These are phyloP conservation scores for Metarhizium sp. DNA, from an alignment of 2,329 filamentous ascomycete species.

Conservation along the genomic window DNA sequence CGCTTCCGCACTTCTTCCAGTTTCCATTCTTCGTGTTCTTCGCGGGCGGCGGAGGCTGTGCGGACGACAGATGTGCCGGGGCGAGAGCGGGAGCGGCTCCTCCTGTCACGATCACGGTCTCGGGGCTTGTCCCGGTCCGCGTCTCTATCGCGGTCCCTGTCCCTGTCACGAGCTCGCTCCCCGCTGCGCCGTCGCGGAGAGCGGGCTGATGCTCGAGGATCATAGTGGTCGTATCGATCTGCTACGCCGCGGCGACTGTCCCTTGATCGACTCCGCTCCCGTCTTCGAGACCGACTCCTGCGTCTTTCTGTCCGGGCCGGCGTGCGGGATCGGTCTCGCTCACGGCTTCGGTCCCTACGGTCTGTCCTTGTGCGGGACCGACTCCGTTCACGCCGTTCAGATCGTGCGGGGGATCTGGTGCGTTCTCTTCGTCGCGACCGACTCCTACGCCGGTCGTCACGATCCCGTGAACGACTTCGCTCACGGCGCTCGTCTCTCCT, in stretches of 20 bases:
- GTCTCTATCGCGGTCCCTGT: conserved; percentile 12
- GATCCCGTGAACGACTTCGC: conserved; percentile 24
- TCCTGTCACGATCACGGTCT: conserved; percentile 15
- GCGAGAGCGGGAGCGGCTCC: conserved; percentile 35
- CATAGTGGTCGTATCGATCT: conserved; percentile 10
- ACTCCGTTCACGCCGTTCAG: conserved; percentile 21
- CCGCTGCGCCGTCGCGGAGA: conserved; percentile 18
- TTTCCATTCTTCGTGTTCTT: conserved; percentile 48
- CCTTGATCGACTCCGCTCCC: conserved; percentile 13
- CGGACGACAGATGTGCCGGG: conserved; percentile 25
- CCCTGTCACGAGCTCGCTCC: conserved; percentile 15
- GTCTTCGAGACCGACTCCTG: conserved; percentile 11
- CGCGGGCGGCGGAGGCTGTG: conserved; percentile 31
- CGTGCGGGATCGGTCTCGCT: conserved; percentile 11
- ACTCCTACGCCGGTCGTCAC: conserved; percentile 24
- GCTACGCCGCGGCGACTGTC: conserved; percentile 12
- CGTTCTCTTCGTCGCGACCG: conserved; percentile 23
- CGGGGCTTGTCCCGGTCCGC: conserved; percentile 10
- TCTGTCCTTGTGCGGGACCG: conserved; percentile 8
- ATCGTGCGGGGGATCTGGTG: conserved; percentile 21
- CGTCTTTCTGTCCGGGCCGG: neutral
- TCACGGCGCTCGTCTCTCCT: conserved; percentile 22
- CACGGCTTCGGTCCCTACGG: conserved; percentile 14
- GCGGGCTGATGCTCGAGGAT: conserved; percentile 10
- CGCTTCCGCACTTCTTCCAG: conserved; percentile 52